phyloP scores from a whole-genome alignment of 2,329 filamentous ascomycete genomes.

The Cladosporium cucumerinum region DNA sequence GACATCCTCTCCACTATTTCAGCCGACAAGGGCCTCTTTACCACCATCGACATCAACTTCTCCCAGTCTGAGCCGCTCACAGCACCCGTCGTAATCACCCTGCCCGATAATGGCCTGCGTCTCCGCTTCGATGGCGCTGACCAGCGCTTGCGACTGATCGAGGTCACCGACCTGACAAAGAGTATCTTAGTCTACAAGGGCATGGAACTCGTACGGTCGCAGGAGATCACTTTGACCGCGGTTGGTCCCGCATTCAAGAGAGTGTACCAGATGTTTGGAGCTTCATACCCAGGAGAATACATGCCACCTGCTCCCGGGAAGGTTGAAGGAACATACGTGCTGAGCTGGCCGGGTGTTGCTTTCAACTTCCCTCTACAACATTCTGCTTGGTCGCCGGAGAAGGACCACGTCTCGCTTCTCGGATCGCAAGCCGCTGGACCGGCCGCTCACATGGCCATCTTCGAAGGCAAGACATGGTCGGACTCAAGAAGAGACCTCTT shows the following conservation, averaged over 20 bases:
- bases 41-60: constrained; percentile 78
- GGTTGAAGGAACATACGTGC: constrained; percentile 71
- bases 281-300: constrained; percentile 92
- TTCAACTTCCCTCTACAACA: constrained; percentile 81
- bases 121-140: constrained; percentile 91
- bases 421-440: constrained; percentile 73
- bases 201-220: constrained; percentile 70
- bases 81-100: constrained; percentile 68
- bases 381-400: constrained; percentile 69
- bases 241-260: constrained; percentile 32
- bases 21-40: constrained; percentile 81
- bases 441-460: constrained; percentile 85
- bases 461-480: constrained; percentile 85
- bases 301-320: constrained; percentile 59
- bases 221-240: constrained; percentile 35
- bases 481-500: constrained; percentile 75
- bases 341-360: constrained; percentile 91
- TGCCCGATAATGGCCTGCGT: constrained; percentile 83
- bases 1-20: constrained; percentile 81
- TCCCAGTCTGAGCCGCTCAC: constrained; percentile 70
- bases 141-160: constrained; percentile 84
- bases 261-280: constrained; percentile 89
- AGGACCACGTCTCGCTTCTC: constrained; percentile 81
- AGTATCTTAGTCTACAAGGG: constrained; percentile 78
- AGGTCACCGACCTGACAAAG: constrained; percentile 86